Evolutionary conservation across 2,329 filamentous ascomycete species (phyloP).

Genomic region (Ophiosphaerella korrae): DNA sequence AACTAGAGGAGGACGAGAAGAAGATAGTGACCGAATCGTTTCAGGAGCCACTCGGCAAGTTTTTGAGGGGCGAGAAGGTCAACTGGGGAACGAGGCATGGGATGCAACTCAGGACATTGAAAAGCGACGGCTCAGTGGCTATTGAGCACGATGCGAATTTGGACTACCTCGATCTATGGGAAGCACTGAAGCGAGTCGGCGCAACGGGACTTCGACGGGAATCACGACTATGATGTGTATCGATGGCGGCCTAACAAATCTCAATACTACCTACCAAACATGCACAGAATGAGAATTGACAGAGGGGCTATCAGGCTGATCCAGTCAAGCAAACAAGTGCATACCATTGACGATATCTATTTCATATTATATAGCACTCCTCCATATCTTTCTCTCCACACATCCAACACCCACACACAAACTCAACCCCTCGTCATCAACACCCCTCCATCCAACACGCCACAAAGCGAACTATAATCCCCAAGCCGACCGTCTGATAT

Average conservation of each 20-base stretch:
- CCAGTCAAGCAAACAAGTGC: too few relatives aligned
- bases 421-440: too few relatives aligned
- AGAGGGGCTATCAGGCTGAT: too few relatives aligned
- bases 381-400: too few relatives aligned
- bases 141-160: slow-evolving; percentile 54
- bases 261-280: too few relatives aligned
- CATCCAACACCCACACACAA: too few relatives aligned
- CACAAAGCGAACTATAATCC: too few relatives aligned
- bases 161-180: slow-evolving; percentile 56
- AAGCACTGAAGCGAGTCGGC: slow-evolving; percentile 38
- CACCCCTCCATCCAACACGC: too few relatives aligned
- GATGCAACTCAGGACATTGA: slow-evolving; percentile 52
- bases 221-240: background rate
- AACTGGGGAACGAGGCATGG: slow-evolving; percentile 46
- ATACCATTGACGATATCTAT: too few relatives aligned
- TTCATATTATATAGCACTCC: too few relatives aligned
- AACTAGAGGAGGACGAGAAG: slow-evolving; percentile 53
- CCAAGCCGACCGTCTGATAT: too few relatives aligned
- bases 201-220: slow-evolving; percentile 11
- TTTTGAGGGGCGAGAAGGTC: slow-evolving; percentile 49
- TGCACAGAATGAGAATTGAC: too few relatives aligned
- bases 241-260: background rate
- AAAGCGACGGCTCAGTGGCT: slow-evolving; percentile 52
- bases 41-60: slow-evolving; percentile 47
- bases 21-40: slow-evolving; percentile 44